Evolutionary conservation across 2,329 filamentous ascomycete species (phyloP).

Genomic region (Arthrobotrys sphaeroides): DNA sequence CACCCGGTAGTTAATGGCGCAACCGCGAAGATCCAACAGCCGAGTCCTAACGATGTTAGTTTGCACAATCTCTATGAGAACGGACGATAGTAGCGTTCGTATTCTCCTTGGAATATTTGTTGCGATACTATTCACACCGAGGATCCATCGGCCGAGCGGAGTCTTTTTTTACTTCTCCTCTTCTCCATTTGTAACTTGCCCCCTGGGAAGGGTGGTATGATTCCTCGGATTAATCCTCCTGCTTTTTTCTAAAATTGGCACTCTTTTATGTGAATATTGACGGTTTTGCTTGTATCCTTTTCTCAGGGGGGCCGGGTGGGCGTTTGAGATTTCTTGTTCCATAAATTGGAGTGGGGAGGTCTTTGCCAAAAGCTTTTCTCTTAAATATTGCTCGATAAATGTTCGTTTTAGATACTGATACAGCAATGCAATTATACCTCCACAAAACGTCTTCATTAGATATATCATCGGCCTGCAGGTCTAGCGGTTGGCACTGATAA

Average conservation of each 20-base stretch:
- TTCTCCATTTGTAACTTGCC: too few species aligned
- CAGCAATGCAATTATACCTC: slow-evolving; percentile 7
- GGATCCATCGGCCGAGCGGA: too few species aligned
- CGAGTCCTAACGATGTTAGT: slow-evolving; percentile 52
- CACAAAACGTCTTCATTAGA: background rate
- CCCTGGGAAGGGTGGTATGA: background rate
- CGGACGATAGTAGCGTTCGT: slow-evolving; percentile 39
- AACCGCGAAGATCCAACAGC: slow-evolving; percentile 37
- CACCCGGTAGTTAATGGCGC: slow-evolving; percentile 12
- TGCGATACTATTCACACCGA: background rate
- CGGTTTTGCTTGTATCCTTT: background rate
- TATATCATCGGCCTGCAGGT: background rate
- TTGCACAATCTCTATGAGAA: slow-evolving; percentile 53
- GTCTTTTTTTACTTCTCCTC: too few species aligned
- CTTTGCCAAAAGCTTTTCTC: background rate
- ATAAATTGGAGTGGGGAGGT: background rate
- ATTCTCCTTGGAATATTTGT: background rate
- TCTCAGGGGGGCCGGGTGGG: background rate
- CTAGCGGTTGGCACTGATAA: background rate
- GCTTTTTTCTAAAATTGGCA: background rate
- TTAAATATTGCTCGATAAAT: background rate
- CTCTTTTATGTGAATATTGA: background rate
- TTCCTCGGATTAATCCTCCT: background rate
- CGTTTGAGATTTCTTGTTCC: background rate
- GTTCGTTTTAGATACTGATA: background rate